phyloP scores from a whole-genome alignment of 1,139 yeast species.

The Pichiaceae sp. region DNA sequence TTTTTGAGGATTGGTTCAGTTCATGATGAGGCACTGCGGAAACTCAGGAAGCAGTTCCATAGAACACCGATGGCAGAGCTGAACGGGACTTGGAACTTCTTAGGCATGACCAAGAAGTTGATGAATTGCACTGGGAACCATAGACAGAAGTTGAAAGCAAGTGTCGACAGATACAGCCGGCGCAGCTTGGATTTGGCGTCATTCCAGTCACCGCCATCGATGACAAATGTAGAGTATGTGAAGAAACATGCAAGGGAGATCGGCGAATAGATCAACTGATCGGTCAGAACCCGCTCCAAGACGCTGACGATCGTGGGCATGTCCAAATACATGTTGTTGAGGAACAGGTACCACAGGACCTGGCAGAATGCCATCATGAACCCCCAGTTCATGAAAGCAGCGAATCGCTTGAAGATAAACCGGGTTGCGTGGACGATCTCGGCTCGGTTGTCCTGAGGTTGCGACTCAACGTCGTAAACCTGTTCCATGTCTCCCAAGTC shows the following conservation, averaged over 20 bases:
- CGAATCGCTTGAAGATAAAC: slow-evolving; percentile 63
- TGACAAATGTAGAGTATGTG: slow-evolving; percentile 72
- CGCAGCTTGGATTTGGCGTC: slow-evolving; percentile 58
- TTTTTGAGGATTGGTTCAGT: background rate
- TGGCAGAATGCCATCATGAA: slow-evolving; percentile 74
- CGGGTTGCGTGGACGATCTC: slow-evolving; percentile 3
- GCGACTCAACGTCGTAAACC: background rate
- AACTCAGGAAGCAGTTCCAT: slow-evolving; percentile 88
- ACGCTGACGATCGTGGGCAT: slow-evolving; percentile 82
- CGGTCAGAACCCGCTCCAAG: slow-evolving; percentile 78
- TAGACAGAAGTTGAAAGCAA: slow-evolving; percentile 72
- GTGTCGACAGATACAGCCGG: slow-evolving; percentile 63
- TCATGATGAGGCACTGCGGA: slow-evolving; percentile 36
- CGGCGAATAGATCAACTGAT: slow-evolving; percentile 86
- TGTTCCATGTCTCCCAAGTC: slow-evolving; percentile 25
- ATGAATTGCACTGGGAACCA: slow-evolving; percentile 95
- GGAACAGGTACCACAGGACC: slow-evolving; percentile 80
- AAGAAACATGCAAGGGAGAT: slow-evolving; percentile 73
- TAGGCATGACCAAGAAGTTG: slow-evolving; percentile 76
- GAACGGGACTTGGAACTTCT: slow-evolving; percentile 80
- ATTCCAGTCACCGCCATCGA: slow-evolving; percentile 65
- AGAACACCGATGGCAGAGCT: slow-evolving; percentile 83
- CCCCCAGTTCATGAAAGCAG: slow-evolving; percentile 87
- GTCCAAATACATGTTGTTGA: slow-evolving; percentile 67
- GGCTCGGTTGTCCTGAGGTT: background rate